Base-by-base conservation (phyloP, 352 stramenopile species). In the Phytopythium aichiense region DNA sequence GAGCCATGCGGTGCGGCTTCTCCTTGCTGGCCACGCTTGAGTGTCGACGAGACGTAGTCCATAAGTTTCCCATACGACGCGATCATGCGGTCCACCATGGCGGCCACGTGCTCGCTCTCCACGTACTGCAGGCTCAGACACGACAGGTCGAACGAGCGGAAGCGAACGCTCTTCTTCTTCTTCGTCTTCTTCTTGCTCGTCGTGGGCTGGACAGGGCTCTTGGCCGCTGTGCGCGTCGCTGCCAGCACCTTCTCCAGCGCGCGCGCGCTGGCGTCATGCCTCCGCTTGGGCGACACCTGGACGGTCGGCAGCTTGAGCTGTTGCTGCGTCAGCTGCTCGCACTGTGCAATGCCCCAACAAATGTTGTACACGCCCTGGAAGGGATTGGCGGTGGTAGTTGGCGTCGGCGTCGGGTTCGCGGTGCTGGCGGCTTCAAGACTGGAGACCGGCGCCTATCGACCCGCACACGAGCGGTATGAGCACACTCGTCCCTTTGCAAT, bases 81-180 rank as follows among this genome's bases (percentile, higher is more conserved):
- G 31, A 91, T 51, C 23, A 89, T 67, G 12, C 69, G 58, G 45
- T 88, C 77, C 15, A 89, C 74, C 61, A 78, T 71, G 9, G 52
- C 35, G 18, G 71, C 74, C 7, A 78, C 63, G n/a, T 61, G 65
- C 42, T 77, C 67, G 42, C 88, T 66, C 11, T 77, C 69, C 28
- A 81, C 68, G 43, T 91, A 89, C 28, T 84, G 66, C 31, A 91
- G 65, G 46, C 77, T 78, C 22, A 89, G 49, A 28, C 79, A 86
- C 8, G 81, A 91, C 2, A 91, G 64, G 51, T 89, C 76, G 22
- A 91, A 91, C 23, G 70, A 82, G 20, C 71, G 81, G 38, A 91
- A 91, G 0, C 76, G 70, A n/a, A 91, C 77, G 61, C 65, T 68
- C 37, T 83, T 83, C 45, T 75, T 77, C 60, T 33, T 49, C 31